phyloP scores from a whole-genome alignment of 306 rosid species.

The Ammopiptanthus mongolicus region DNA sequence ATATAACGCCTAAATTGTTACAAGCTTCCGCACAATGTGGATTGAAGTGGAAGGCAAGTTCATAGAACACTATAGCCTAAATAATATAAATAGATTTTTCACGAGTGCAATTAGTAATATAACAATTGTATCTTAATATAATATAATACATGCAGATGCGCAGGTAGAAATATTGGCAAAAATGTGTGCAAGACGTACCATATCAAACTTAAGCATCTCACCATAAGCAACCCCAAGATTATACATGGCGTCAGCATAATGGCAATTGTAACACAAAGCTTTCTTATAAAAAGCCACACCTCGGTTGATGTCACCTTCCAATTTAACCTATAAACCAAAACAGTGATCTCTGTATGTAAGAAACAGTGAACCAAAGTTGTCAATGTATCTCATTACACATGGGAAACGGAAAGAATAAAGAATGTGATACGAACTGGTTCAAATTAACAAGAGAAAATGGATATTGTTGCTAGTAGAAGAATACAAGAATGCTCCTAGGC shows the following conservation, averaged over 20 bases:
- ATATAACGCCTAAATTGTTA: constrained; percentile 91
- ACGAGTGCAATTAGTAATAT: constrained; percentile 8
- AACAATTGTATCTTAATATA: background rate
- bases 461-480: too few relatives aligned
- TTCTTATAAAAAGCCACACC: constrained; percentile 88
- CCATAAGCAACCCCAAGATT: constrained; percentile 99
- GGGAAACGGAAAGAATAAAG: background rate
- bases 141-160: background rate
- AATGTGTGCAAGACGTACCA: constrained; percentile 46
- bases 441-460: too few relatives aligned
- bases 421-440: too few relatives aligned
- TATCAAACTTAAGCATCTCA: constrained; percentile 97
- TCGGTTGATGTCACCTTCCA: constrained; percentile 87
- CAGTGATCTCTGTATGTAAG: background rate
- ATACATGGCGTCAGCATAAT: constrained; percentile 99
- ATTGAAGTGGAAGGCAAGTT: constrained; percentile 96
- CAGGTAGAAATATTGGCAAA: background rate
- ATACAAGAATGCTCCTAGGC: too few relatives aligned
- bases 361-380: background rate
- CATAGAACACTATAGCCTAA: constrained; percentile 97
- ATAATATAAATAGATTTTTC: constrained; percentile 21
- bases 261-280: constrained; percentile 94
- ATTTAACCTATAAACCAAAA: constrained; percentile 58
- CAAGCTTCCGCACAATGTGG: constrained; percentile 99
- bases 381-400: background rate